Conservation (phyloP, 805 yeast genomes). For the Starmera pachycereana region DNA sequence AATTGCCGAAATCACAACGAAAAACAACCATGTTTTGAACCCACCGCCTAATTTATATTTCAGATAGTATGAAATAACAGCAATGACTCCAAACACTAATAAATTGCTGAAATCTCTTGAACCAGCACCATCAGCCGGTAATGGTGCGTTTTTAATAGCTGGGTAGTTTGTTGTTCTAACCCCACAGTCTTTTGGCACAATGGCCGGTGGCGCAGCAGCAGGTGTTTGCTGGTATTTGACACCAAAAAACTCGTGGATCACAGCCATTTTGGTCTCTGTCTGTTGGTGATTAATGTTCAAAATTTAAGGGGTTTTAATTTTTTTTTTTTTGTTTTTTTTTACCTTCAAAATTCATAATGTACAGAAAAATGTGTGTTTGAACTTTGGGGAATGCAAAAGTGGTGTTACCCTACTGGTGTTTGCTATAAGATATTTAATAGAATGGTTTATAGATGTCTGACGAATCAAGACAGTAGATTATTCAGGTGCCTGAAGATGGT, state of each 20-base stretch:
- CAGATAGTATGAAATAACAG: slow-evolving; percentile 51
- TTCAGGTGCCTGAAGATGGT: too few species aligned
- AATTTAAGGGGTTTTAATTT: too few species aligned
- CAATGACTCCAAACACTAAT: slow-evolving; percentile 36
- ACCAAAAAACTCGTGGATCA: slow-evolving; percentile 17
- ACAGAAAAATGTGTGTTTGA: too few species aligned
- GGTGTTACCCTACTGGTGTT: too few species aligned
- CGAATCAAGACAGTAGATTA: too few species aligned
- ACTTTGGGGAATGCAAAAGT: too few species aligned
- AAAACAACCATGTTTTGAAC: slow-evolving; percentile 52
- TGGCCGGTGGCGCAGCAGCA: slow-evolving; percentile 31
- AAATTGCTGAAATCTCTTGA: slow-evolving; percentile 63
- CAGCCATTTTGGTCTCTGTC: not conserved
- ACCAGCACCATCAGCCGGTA: slow-evolving; percentile 90
- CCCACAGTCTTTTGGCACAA: slow-evolving; percentile 35
- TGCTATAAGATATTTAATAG: too few species aligned
- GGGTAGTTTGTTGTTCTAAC: slow-evolving; percentile 37
- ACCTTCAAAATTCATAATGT: too few species aligned
- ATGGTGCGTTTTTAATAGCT: slow-evolving; percentile 73
- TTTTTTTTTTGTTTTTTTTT: too few species aligned
- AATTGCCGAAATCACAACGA: slow-evolving; percentile 41
- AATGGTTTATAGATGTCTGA: too few species aligned
- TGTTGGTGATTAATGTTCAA: too few species aligned
- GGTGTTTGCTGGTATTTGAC: slow-evolving; percentile 57
- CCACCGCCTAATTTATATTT: slow-evolving; percentile 64